Conservation (phyloP, 2,329 filamentous ascomycete genomes). For the Dendrostoma leiphaemia region DNA sequence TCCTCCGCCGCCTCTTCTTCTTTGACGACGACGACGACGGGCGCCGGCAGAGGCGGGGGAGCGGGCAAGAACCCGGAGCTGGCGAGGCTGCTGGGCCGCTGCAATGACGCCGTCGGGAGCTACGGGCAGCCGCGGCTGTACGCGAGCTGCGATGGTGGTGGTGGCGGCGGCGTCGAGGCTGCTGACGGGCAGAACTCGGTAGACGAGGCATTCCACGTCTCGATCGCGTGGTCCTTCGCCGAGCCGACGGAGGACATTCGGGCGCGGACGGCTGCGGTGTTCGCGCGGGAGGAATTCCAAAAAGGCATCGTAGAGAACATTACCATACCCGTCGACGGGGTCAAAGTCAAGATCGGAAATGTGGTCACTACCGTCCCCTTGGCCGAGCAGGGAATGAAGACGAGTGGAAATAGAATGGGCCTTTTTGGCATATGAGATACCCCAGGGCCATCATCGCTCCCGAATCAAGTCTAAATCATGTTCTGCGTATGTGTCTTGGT, state of each 20-base stretch:
- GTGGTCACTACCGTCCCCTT: conserved; percentile 53
- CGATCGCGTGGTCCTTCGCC: conserved; percentile 78
- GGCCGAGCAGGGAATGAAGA: background rate
- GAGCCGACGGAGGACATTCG: conserved; percentile 45
- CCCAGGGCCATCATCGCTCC: background rate
- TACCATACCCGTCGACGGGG: conserved; percentile 52
- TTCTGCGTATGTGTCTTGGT: background rate
- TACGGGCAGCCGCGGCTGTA: conserved; percentile 75
- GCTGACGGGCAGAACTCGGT: conserved; percentile 20
- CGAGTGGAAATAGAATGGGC: background rate
- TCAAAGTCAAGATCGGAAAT: conserved; percentile 78
- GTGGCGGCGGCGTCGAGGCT: conserved; percentile 18
- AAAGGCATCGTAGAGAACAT: conserved; percentile 35
- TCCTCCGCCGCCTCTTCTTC: conserved; percentile 22
- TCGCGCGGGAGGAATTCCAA: conserved; percentile 22
- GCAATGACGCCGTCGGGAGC: conserved; percentile 59
- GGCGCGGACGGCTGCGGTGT: conserved; percentile 33
- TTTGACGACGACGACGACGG: conserved; percentile 16
- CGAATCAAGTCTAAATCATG: background rate
- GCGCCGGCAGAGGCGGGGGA: conserved; percentile 14
- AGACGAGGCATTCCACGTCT: conserved; percentile 73
- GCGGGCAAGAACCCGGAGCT: conserved; percentile 51
- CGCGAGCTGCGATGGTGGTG: conserved; percentile 24
- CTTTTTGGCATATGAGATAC: conserved; percentile 13
- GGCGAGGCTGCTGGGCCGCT: conserved; percentile 59